A percentile compares a stretch with the other conserved stretches of the same genome.
Conservation (phyloP, 176 grass and related monocot species). For the Cenchrus purpureus region DNA sequence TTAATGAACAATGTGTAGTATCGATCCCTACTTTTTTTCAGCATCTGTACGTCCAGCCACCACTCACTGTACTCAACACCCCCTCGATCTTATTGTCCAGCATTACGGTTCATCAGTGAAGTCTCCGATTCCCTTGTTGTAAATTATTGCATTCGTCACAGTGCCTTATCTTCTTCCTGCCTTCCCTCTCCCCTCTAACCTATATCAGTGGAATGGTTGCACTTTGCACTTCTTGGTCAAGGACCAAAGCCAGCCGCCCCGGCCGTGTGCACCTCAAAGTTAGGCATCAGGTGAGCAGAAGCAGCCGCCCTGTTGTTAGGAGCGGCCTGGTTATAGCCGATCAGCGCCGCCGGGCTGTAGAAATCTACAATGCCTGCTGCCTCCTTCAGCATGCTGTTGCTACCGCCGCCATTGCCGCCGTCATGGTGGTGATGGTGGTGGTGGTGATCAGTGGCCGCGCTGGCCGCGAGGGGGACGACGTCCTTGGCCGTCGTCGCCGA, state of each 20-base stretch:
- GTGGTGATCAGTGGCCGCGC: slow-evolving; percentile 13
- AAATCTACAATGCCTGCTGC: slow-evolving; percentile 68
- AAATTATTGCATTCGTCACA: slow-evolving; percentile 26
- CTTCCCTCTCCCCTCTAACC: slow-evolving; percentile 42
- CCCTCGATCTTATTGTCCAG: slow-evolving; percentile 39
- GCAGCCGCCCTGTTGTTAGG: slow-evolving; percentile 53
- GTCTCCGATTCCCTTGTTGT: not conserved
- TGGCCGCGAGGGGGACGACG: slow-evolving; percentile 12
- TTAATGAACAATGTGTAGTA: slow-evolving; percentile 62
- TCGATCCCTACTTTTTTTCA: slow-evolving; percentile 35
- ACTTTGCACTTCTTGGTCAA: slow-evolving; percentile 42
- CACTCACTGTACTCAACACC: slow-evolving; percentile 26
- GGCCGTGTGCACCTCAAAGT: slow-evolving; percentile 79
- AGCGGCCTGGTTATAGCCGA: slow-evolving; percentile 67
- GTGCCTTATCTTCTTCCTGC: slow-evolving; percentile 25
- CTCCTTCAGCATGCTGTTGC: slow-evolving; percentile 58
- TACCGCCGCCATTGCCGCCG: slow-evolving; percentile 20
- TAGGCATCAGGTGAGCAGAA: slow-evolving; percentile 70
- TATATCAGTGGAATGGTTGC: slow-evolving; percentile 46
- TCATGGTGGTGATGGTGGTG: slow-evolving; percentile 41
- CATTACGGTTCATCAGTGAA: slow-evolving; percentile 38
- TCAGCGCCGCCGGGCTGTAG: slow-evolving; percentile 63
- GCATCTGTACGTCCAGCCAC: slow-evolving; percentile 33
- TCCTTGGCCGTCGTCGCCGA: slow-evolving; percentile 28
- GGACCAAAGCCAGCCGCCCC: slow-evolving; percentile 70